These are phyloP conservation scores for Fusarium heterosporum DNA, from an alignment of 2,329 filamentous ascomycete genomes.

Conservation along the genomic window DNA sequence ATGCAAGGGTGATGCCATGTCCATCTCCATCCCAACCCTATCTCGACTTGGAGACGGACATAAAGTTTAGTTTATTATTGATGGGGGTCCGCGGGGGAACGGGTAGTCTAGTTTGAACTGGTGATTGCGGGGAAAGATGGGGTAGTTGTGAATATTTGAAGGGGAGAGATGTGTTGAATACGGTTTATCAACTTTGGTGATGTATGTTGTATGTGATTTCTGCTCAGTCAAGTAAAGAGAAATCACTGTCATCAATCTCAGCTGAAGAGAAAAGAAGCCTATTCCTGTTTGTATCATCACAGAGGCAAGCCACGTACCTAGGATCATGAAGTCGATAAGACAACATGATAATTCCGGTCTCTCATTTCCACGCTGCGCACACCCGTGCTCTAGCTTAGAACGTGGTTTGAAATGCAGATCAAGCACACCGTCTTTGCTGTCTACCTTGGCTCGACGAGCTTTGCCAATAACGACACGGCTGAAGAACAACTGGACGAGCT, in stretches of 20 bases:
- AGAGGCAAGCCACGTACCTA: conserved; percentile 3
- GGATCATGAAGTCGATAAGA: neutral
- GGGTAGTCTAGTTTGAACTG: conserved; percentile 25
- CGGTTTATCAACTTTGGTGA: no score
- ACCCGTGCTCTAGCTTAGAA: conserved; percentile 14
- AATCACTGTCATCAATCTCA: neutral
- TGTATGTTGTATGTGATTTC: neutral
- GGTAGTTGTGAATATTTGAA: conserved; percentile 16
- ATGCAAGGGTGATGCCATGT: conserved; percentile 21
- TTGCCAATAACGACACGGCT: conserved; percentile 12
- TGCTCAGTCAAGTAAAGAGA: neutral
- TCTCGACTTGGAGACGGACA: neutral
- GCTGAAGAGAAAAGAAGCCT: neutral
- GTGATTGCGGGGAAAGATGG: conserved; percentile 43
- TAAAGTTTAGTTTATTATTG: neutral
- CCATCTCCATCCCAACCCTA: neutral
- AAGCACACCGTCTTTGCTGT: neutral
- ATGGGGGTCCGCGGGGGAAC: conserved; percentile 30
- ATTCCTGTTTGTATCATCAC: conserved; percentile 18
- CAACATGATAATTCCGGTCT: neutral
- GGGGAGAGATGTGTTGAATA: neutral
- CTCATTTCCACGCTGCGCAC: conserved; percentile 13
- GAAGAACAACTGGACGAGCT: conserved; percentile 6
- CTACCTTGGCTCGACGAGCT: neutral
- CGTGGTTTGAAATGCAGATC: neutral